Percentiles rank a stretch among this genome's conserved stretches.
phyloP scores from a whole-genome alignment of 176 grass and related monocot genomes.

The Oryza rufipogon region DNA sequence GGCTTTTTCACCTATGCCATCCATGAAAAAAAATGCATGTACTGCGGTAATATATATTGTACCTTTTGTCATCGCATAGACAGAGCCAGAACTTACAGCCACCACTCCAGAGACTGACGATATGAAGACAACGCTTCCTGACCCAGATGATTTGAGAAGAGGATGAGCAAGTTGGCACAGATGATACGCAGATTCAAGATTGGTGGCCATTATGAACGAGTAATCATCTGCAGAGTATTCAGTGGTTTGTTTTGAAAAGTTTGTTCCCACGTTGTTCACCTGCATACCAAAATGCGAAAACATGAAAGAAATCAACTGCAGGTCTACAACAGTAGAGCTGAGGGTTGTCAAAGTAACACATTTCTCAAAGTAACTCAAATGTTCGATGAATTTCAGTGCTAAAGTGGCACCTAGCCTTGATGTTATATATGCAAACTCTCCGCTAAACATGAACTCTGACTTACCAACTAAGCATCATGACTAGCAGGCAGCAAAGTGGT shows the following conservation, averaged over 20 bases:
- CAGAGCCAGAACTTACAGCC: conserved; percentile 43
- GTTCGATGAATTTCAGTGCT: too few species aligned
- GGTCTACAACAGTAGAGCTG: too few species aligned
- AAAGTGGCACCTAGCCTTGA: too few species aligned
- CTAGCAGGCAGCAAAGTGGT: too few species aligned
- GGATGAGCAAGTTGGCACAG: conserved; percentile 87
- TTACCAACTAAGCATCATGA: too few species aligned
- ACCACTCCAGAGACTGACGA: conserved; percentile 69
- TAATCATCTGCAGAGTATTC: conserved; percentile 71
- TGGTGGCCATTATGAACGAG: conserved; percentile 70
- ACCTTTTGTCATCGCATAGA: conserved; percentile 92
- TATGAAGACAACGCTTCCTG: conserved; percentile 75
- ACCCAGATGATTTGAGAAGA: conserved; percentile 73
- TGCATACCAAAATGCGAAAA: conserved; percentile 35
- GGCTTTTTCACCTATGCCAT: too few species aligned
- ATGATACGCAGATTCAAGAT: conserved; percentile 89
- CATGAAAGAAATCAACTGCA: too few species aligned
- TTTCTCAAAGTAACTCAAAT: too few species aligned
- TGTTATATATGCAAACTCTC: too few species aligned
- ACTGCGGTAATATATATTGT: too few species aligned
- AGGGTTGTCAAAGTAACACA: too few species aligned
- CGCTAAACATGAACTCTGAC: too few species aligned
- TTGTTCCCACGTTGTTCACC: conserved; percentile 89
- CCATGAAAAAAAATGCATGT: not conserved
- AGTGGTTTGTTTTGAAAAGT: conserved; percentile 55